Conservation (phyloP, 2,329 filamentous ascomycete genomes). For the Pestalotiopsis sp. region DNA sequence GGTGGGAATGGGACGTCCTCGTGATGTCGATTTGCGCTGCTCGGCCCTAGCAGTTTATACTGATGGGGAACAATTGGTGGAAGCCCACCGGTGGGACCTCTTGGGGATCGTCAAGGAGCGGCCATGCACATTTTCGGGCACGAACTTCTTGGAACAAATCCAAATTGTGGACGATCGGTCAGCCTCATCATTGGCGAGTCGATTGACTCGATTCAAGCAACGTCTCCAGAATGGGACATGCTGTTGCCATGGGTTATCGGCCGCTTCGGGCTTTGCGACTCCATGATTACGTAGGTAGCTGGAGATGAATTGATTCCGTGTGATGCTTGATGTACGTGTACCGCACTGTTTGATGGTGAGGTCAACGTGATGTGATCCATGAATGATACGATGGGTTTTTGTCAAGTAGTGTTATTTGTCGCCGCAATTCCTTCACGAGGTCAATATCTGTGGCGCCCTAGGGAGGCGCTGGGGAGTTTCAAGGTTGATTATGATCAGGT, state of each 20-base stretch:
- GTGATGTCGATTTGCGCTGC: background rate
- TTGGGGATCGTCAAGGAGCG: background rate
- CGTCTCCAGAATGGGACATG: background rate
- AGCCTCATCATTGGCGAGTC: background rate
- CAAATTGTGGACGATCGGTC: background rate
- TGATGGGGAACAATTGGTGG: background rate
- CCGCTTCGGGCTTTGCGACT: background rate
- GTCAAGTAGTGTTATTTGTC: too few relatives aligned
- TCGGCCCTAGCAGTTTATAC: background rate
- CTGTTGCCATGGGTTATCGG: background rate
- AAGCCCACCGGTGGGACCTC: background rate
- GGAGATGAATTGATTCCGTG: background rate
- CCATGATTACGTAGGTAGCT: background rate
- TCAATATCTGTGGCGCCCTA: too few relatives aligned
- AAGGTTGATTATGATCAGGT: too few relatives aligned
- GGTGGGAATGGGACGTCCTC: background rate
- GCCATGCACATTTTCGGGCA: background rate
- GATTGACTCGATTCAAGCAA: background rate
- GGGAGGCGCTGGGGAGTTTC: too few relatives aligned
- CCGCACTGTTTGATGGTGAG: background rate
- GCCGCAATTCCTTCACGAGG: too few relatives aligned
- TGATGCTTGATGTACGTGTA: background rate
- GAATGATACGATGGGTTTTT: too few relatives aligned
- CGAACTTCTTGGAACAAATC: background rate
- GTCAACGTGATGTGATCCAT: too few relatives aligned